Percentiles rank a stretch among this genome's conserved stretches.
phyloP scores from a whole-genome alignment of 176 grass and related monocot species.

The Elaeis guineensis region DNA sequence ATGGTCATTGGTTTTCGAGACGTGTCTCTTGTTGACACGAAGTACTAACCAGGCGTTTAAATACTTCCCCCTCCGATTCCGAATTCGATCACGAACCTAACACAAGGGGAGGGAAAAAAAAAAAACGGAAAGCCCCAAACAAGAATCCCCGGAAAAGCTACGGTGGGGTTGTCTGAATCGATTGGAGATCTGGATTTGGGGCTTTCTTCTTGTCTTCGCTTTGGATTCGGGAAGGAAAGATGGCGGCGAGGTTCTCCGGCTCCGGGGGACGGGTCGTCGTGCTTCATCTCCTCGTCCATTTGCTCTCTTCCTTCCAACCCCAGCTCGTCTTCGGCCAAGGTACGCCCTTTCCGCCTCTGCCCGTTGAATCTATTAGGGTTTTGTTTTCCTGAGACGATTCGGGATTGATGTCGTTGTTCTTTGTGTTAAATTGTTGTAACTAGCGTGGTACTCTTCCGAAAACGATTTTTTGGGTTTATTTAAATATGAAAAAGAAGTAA shows the following conservation, averaged over 20 bases:
- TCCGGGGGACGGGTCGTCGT: background rate
- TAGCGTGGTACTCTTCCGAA: too few species aligned
- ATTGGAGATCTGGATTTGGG: background rate
- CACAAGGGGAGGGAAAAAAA: too few species aligned
- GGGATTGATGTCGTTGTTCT: background rate
- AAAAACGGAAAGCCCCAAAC: background rate
- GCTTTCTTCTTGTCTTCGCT: background rate
- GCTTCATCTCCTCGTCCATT: background rate
- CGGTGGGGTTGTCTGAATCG: background rate
- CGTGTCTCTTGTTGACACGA: too few species aligned
- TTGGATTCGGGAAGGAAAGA: background rate
- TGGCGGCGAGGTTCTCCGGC: background rate
- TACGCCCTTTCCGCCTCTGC: background rate
- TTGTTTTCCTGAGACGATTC: background rate
- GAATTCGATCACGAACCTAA: too few species aligned
- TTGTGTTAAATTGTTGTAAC: too few species aligned
- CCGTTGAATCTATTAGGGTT: background rate
- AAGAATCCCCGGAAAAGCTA: background rate
- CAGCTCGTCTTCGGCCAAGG: conserved; percentile 1
- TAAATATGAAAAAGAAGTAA: too few species aligned
- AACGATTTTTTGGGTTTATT: too few species aligned
- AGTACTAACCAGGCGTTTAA: too few species aligned
- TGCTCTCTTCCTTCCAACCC: background rate
- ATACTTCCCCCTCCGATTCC: too few species aligned
- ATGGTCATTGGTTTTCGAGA: too few species aligned